Conservation (phyloP, 2,329 filamentous ascomycete species). For the Ceratocystis papillata region DNA sequence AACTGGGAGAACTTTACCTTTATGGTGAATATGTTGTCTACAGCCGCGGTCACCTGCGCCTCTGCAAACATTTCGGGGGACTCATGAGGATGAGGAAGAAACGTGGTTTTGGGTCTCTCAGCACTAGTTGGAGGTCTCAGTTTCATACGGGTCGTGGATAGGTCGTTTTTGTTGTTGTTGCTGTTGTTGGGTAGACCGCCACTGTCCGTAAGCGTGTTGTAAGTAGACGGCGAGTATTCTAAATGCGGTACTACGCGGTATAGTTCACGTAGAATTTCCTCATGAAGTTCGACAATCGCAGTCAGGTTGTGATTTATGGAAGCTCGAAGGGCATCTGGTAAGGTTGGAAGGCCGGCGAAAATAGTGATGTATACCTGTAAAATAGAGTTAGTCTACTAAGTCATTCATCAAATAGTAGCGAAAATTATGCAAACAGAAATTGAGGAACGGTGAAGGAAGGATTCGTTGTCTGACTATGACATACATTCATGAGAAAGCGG, state of each 20-base stretch:
- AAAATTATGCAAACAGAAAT: neutral
- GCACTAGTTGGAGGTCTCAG: neutral
- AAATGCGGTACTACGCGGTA: constrained; percentile 60
- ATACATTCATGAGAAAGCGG: constrained; percentile 74
- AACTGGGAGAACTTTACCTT: constrained; percentile 39
- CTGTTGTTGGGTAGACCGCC: neutral
- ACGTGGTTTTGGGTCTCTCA: neutral
- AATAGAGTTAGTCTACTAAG: neutral
- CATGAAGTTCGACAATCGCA: constrained; percentile 72
- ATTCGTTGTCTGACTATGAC: constrained; percentile 27
- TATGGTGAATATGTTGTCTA: constrained; percentile 49
- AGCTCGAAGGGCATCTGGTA: constrained; percentile 53
- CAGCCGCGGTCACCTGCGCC: constrained; percentile 48
- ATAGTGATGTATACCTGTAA: constrained; percentile 62
- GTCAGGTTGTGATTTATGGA: constrained; percentile 71
- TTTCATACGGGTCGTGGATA: constrained; percentile 33
- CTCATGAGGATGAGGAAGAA: constrained; percentile 36
- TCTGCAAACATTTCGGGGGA: constrained; percentile 46
- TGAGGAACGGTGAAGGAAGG: neutral
- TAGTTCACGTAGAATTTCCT: constrained; percentile 65
- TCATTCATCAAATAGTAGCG: neutral
- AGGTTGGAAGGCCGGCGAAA: constrained; percentile 56
- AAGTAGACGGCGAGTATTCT: constrained; percentile 36
- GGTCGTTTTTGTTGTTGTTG: neutral
- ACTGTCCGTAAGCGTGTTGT: neutral